Base-by-base conservation (phyloP, 352 stramenopile species). In the Phytophthora lateralis region DNA sequence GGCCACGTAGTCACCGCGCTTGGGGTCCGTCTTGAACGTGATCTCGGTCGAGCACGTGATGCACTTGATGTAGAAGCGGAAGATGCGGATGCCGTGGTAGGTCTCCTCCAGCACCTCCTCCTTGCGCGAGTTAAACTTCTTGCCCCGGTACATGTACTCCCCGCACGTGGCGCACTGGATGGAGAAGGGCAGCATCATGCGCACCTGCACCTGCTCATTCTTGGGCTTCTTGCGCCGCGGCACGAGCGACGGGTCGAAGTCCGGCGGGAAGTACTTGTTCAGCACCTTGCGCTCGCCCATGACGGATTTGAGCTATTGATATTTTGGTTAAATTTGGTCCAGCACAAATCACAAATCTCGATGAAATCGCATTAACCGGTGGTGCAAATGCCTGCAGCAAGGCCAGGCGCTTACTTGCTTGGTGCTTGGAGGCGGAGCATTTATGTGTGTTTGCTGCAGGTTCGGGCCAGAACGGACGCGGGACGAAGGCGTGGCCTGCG, bases 221-320 rank as follows among this genome's bases (percentile, higher is more conserved):
- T 97, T 94, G 37, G 90, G 86, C 26, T 93, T 95, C 74, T 98
- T 98, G 26, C 88, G 83, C 9, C 90, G 80, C 7, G 96, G 97
- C 49, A 99, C 86, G 46, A 99, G 84, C 59, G 88, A 91, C 51
- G 97, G 96, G 85, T 99, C 98, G 72, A 99, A 99, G 80, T 99
- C 97, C 66, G 97, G 88, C 10, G 97, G 97, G 82, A 99, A 98
- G 82, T 99, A 99, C 78, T 99, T 99, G 87, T 99, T 99, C 24
- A 99, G 79, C 48, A 99, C 97, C 82, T 99, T 99, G 60, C 98
- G 93, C 82, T 99, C 98, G 67, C 97, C 98, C 98, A 99, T 99
- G 55, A 46, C 21, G 11, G 12, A 37, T 4, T 37, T 37, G 12
- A 1, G 30, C 10, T 15, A 37, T 30, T 30, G 26, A 4, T 30